These are phyloP conservation scores for Picea glauca DNA, from an alignment of 75 land plant genomes.

Conservation along the genomic window DNA sequence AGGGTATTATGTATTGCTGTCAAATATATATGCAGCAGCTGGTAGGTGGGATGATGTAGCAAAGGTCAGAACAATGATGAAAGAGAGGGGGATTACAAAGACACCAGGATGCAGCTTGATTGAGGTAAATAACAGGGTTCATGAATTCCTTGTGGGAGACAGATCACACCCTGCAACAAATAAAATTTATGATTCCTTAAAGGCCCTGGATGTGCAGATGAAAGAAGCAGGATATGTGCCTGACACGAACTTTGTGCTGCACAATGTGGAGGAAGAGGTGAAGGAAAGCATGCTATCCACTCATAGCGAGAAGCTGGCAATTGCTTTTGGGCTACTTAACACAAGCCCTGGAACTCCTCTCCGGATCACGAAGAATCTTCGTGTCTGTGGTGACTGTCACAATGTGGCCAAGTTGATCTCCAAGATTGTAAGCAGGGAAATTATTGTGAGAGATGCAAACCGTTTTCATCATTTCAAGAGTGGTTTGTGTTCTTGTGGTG, in stretches of 20 bases:
- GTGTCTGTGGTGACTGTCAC: constrained; percentile 23
- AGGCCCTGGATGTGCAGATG: constrained; percentile 12
- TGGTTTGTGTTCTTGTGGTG: constrained; percentile 28
- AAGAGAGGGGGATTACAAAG: constrained; percentile 25
- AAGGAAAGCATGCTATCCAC: constrained; percentile 4
- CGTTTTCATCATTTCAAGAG: constrained; percentile 25
- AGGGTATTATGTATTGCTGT: constrained; percentile 29
- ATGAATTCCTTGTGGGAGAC: constrained; percentile 44
- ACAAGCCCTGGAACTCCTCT: constrained; percentile 21
- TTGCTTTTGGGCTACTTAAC: constrained; percentile 26
- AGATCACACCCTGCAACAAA: constrained; percentile 18
- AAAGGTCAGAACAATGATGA: constrained; percentile 23
- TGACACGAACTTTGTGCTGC: constrained; percentile 6
- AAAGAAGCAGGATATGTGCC: constrained; percentile 18
- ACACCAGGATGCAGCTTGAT: constrained; percentile 48
- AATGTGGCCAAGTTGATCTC: constrained; percentile 17
- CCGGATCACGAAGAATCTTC: constrained; percentile 15
- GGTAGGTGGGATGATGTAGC: constrained; percentile 26
- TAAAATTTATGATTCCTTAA: constrained; percentile 11
- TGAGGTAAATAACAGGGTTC: constrained; percentile 30
- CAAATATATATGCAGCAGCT: constrained; percentile 27
- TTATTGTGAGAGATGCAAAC: constrained; percentile 23
- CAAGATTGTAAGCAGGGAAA: constrained; percentile 12
- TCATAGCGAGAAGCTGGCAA: constrained; percentile 29
- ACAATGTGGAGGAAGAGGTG: constrained; percentile 7